Conservation (phyloP, 23 red algal species). For the Cyanidiococcus yangmingshanensis region DNA sequence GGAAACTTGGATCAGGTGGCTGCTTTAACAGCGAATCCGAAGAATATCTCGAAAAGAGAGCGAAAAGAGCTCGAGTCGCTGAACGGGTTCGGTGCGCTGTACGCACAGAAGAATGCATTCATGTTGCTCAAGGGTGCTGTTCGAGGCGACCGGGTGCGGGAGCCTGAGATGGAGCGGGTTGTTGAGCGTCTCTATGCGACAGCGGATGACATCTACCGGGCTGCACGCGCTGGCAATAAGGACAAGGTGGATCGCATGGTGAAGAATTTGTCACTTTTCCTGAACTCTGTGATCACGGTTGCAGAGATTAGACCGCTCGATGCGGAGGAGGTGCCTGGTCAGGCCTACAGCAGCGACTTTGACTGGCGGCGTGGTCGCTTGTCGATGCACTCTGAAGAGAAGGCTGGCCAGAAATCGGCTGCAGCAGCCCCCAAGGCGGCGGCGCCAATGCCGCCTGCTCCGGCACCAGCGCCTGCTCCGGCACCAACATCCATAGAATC, state of each 20-base stretch:
- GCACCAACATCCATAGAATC: background rate
- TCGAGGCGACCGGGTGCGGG: background rate
- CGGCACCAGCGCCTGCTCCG: background rate
- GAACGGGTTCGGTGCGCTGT: constrained; percentile 7
- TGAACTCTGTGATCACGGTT: constrained; percentile 5
- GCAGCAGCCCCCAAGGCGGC: background rate
- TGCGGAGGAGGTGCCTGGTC: background rate
- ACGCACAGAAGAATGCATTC: background rate
- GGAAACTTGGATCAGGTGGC: background rate
- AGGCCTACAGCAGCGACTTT: constrained; percentile 6
- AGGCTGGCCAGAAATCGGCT: background rate
- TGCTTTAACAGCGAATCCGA: constrained; percentile 1
- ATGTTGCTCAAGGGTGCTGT: background rate
- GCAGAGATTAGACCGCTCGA: background rate
- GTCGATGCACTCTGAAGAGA: background rate
- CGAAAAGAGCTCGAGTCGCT: background rate
- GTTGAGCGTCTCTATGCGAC: background rate
- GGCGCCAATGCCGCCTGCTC: background rate
- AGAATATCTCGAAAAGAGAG: background rate
- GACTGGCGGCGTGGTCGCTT: constrained; percentile 2
- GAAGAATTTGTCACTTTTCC: constrained; percentile 8
- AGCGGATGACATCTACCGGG: background rate
- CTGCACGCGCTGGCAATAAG: background rate
- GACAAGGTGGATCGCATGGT: background rate
- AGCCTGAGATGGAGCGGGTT: constrained; percentile 15